A percentile compares a stretch with the other conserved stretches of the same genome.
Evolutionary conservation across 495 filamentous ascomycete genomes (phyloP).

Genomic region (Daldinia caldariorum): DNA sequence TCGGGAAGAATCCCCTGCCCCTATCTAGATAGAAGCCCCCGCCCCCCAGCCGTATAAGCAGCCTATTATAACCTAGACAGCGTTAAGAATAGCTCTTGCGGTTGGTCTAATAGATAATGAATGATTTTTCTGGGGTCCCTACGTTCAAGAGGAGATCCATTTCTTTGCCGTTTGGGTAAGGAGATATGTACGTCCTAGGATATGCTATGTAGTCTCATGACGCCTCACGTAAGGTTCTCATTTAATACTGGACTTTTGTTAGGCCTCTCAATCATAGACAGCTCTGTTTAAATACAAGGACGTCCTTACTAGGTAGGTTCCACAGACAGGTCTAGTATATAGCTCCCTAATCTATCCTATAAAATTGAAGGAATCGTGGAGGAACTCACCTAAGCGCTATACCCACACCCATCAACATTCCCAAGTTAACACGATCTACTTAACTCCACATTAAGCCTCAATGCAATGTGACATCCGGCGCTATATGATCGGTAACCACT

Average conservation of each 20-base stretch:
- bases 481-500: neutral
- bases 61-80: neutral
- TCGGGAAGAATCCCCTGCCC: neutral
- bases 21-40: neutral
- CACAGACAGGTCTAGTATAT: neutral
- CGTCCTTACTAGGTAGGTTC: slow-evolving; percentile 3
- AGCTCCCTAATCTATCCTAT: neutral
- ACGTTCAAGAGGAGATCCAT: neutral
- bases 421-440: neutral
- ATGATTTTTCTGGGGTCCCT: neutral
- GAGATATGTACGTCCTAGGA: neutral
- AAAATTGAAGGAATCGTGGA: neutral
- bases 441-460: neutral
- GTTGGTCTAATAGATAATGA: neutral
- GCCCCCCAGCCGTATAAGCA: neutral
- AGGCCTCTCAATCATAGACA: neutral
- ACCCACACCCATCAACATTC: neutral
- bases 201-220: neutral
- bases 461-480: neutral
- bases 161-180: neutral
- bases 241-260: neutral
- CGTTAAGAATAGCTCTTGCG: neutral
- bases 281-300: neutral
- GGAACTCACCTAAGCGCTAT: slow-evolving; percentile 30
- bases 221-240: neutral